Evolutionary conservation across 2,329 filamentous ascomycete genomes (phyloP).

Genomic region (Pseudogymnoascus sp.): DNA sequence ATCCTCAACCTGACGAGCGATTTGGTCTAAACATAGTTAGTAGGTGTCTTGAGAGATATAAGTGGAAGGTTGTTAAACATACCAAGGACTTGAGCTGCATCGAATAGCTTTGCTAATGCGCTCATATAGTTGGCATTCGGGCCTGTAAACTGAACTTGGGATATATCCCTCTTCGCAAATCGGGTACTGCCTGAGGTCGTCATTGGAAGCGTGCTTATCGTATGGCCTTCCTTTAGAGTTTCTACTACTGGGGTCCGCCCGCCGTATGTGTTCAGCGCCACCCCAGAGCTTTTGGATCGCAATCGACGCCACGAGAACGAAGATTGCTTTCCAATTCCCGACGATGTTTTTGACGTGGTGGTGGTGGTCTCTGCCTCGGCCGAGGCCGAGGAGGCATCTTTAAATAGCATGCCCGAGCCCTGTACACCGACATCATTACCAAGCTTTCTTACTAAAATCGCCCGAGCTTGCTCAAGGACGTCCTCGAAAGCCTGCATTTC

Average conservation of each 20-base stretch:
- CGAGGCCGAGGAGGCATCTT: conserved; percentile 47
- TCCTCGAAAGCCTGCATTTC: conserved; percentile 87
- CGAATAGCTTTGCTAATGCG: conserved; percentile 80
- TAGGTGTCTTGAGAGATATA: neutral
- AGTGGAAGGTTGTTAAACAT: conserved; percentile 32
- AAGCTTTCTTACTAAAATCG: conserved; percentile 67
- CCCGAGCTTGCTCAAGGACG: conserved; percentile 78
- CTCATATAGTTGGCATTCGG: conserved; percentile 88
- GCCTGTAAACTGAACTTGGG: conserved; percentile 63
- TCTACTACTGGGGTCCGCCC: conserved; percentile 35
- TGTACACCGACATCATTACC: conserved; percentile 89
- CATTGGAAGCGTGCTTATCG: conserved; percentile 73
- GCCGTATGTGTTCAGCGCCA: conserved; percentile 46
- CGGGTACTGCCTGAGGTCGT: conserved; percentile 51
- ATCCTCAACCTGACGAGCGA: conserved; percentile 91
- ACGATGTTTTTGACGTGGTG: conserved; percentile 40
- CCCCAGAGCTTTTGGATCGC: conserved; percentile 76
- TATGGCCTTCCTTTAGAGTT: conserved; percentile 46
- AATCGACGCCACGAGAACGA: conserved; percentile 85
- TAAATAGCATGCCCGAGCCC: conserved; percentile 64
- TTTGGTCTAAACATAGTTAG: conserved; percentile 60
- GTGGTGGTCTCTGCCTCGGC: conserved; percentile 37
- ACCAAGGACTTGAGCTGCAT: conserved; percentile 90
- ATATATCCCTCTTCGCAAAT: conserved; percentile 62
- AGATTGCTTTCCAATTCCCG: conserved; percentile 64